Evolutionary conservation across 352 stramenopile genomes (phyloP), one percentile per base, ranked within the genome.

Genomic region (Pythium folliculosum): DNA sequence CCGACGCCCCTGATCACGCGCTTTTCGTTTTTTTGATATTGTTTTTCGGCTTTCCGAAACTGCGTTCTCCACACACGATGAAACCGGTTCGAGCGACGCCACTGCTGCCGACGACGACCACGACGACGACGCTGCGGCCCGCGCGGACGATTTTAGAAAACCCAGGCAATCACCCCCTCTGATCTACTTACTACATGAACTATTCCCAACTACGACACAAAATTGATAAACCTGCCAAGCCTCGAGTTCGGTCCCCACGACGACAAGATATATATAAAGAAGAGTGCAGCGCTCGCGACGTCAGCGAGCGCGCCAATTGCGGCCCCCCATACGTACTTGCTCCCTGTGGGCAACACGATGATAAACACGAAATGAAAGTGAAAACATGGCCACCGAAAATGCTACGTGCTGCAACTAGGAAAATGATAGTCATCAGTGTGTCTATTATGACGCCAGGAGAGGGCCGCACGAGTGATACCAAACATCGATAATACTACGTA

Each of bases 381-480:
- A n/a, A n/a, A n/a, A n/a, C n/a, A n/a, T n/a, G n/a, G n/a, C n/a
- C n/a, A n/a, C n/a, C n/a, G n/a, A n/a, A n/a, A n/a, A n/a, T n/a
- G n/a, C n/a, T n/a, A n/a, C n/a, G n/a, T n/a, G n/a, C n/a, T n/a
- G n/a, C n/a, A n/a, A n/a, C n/a, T n/a, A n/a, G n/a, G n/a, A n/a
- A 63, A 63, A 63, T 63, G 56, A 55, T 53, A 63, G 44, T 54
- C 25, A 55, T 44, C 45, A 32, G 6, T 27, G 19, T 51, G n/a
- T 54, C 45, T 63, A 54, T 63, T 47, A 50, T 62, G 40, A 55
- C 22, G 30, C 30, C 43, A 55, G 17, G 19, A 30, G 23, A 30
- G 17, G 14, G 13, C 70, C n/a, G 65, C 60, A 48, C 58, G 56
- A 19, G 54, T 23, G 54, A n/a, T 52, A 69, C 56, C 62, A 57